phyloP scores from a whole-genome alignment of 2,329 filamentous ascomycete species.

The Fusarium sulawesiense region DNA sequence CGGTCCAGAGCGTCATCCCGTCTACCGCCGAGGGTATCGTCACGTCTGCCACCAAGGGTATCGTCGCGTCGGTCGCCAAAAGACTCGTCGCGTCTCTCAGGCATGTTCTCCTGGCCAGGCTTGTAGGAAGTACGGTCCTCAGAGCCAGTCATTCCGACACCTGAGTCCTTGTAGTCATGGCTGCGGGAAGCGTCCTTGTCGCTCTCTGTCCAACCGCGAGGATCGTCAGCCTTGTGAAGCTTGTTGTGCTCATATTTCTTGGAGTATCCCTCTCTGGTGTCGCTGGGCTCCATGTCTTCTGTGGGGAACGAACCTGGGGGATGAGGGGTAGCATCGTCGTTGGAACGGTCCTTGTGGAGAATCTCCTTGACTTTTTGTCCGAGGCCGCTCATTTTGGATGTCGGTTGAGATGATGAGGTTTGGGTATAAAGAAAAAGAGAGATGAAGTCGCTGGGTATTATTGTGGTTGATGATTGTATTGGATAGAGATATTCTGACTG shows the following conservation, averaged over 20 bases:
- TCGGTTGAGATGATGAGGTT: not conserved
- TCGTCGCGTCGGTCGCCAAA: not conserved
- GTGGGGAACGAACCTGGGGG: constrained; percentile 37
- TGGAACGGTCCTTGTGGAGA: constrained; percentile 11
- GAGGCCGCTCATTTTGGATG: constrained; percentile 21
- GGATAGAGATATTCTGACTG: not conserved
- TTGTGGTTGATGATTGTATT: not conserved
- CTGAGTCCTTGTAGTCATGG: constrained; percentile 32
- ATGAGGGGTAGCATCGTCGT: constrained; percentile 17
- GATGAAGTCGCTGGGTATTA: not conserved
- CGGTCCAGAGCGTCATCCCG: constrained; percentile 1
- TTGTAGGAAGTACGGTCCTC: constrained; percentile 2
- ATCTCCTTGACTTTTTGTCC: constrained; percentile 32
- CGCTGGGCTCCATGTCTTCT: constrained; percentile 27
- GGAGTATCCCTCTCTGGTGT: constrained; percentile 7
- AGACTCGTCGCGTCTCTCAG: constrained; percentile 9
- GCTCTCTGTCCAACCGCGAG: constrained; percentile 24
- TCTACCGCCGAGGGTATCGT: not conserved
- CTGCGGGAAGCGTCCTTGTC: constrained; percentile 3
- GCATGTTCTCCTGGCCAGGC: not conserved
- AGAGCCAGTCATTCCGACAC: constrained; percentile 18
- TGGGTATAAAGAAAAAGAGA: not conserved
- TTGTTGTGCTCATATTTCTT: constrained; percentile 34
- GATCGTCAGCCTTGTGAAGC: constrained; percentile 38
- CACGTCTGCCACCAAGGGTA: not conserved